Percentiles rank a stretch among this genome's conserved stretches.
Conservation (phyloP, 805 yeast species). For the Candida multigemmis region DNA sequence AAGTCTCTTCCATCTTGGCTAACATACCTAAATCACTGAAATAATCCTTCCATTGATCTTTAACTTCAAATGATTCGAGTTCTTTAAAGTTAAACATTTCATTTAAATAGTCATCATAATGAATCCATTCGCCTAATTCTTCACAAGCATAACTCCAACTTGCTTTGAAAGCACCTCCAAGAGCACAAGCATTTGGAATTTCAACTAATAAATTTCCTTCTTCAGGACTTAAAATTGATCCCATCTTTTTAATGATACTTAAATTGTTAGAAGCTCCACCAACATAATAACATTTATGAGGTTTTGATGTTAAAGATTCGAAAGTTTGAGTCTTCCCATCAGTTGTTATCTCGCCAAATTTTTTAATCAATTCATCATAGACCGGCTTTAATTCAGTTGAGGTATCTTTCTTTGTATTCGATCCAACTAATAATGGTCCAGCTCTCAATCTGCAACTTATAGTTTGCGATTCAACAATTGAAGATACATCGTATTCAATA, state of each 20-base stretch:
- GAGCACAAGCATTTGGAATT: slow-evolving; percentile 83
- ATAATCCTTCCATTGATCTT: slow-evolving; percentile 39
- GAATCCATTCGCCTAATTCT: slow-evolving; percentile 21
- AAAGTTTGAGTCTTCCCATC: slow-evolving; percentile 41
- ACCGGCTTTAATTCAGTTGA: slow-evolving; percentile 9
- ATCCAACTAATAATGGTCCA: slow-evolving; percentile 58
- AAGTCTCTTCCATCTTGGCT: slow-evolving; percentile 33
- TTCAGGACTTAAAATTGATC: slow-evolving; percentile 59
- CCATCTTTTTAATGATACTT: slow-evolving; percentile 60
- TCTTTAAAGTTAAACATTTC: slow-evolving; percentile 40
- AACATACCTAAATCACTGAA: slow-evolving; percentile 45
- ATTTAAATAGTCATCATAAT: slow-evolving; percentile 32
- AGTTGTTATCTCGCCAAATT: slow-evolving; percentile 36
- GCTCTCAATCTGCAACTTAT: slow-evolving; percentile 74
- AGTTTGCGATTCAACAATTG: slow-evolving; percentile 83
- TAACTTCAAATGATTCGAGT: slow-evolving; percentile 31
- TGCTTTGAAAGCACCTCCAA: slow-evolving; percentile 86
- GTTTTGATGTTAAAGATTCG: slow-evolving; percentile 41
- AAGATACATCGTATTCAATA: slow-evolving; percentile 55
- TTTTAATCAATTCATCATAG: slow-evolving; percentile 15
- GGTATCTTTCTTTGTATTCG: slow-evolving; percentile 5
- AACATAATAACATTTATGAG: slow-evolving; percentile 68
- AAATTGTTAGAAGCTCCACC: slow-evolving; percentile 80
- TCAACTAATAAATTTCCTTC: slow-evolving; percentile 64
- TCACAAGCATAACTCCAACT: slow-evolving; percentile 52